These are phyloP conservation scores for Cyberlindnera mississippiensis DNA, from an alignment of 805 yeast species.

Conservation along the genomic window DNA sequence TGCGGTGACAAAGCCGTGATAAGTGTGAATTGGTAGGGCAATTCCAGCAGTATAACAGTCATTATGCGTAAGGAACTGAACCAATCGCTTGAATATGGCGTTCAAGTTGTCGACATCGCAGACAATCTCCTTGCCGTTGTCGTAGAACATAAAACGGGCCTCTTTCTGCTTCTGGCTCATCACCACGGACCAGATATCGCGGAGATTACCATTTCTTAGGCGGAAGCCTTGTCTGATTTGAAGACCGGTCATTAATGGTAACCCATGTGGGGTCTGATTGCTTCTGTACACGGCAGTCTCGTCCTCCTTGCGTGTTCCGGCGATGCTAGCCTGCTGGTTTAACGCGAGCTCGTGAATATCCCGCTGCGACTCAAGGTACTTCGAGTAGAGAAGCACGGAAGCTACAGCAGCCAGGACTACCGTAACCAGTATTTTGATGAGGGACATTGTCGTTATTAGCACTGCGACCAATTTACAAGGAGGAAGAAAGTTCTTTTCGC, in stretches of 20 bases:
- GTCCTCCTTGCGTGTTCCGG: slow-evolving; percentile 55
- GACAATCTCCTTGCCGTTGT: slow-evolving; percentile 18
- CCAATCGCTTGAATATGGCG: slow-evolving; percentile 27
- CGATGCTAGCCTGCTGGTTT: slow-evolving; percentile 59
- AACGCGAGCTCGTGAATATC: slow-evolving; percentile 59
- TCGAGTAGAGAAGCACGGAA: slow-evolving; percentile 15
- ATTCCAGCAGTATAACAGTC: slow-evolving; percentile 27
- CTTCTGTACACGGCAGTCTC: slow-evolving; percentile 80
- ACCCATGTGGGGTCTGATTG: slow-evolving; percentile 66
- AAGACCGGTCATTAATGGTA: slow-evolving; percentile 65
- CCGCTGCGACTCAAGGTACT: slow-evolving; percentile 32
- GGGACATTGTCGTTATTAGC: not conserved
- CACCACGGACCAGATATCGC: slow-evolving; percentile 67
- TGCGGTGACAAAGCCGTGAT: slow-evolving; percentile 35
- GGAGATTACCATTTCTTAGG: slow-evolving; percentile 68
- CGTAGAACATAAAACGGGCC: slow-evolving; percentile 25
- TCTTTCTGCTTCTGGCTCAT: slow-evolving; percentile 27
- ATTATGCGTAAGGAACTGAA: slow-evolving; percentile 19
- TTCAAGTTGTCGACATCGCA: slow-evolving; percentile 27
- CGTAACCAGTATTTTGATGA: slow-evolving; percentile 35
- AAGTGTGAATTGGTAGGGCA: slow-evolving; percentile 27
- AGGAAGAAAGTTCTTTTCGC: not conserved
- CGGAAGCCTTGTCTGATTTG: slow-evolving; percentile 61
- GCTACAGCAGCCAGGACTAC: slow-evolving; percentile 32
- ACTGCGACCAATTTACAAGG: too few species aligned